Base-by-base conservation (phyloP, 176 grass and related monocot genomes). In the Alloteropsis semialata region DNA sequence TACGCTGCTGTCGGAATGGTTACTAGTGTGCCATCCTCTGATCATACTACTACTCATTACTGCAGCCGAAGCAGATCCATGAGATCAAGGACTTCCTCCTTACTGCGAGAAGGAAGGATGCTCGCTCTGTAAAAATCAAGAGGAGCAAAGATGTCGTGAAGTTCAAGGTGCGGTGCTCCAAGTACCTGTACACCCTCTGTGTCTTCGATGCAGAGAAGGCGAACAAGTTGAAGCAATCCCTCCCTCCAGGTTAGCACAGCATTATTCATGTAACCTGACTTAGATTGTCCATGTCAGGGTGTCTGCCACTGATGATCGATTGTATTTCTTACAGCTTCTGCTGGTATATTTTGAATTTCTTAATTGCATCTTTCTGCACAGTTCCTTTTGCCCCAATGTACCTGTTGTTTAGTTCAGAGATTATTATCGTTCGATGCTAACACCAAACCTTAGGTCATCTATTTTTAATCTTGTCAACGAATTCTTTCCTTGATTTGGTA, bases 1-100 rank as follows among this genome's bases (percentile, higher is more conserved):
- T 18, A 3, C 18, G 7, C 45, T 39, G 17, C 9, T 66, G 33
- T 66, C 21, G 3, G 33, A 55, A 60, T 70, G 39, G 17, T 22
- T 36, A 38, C 17, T 18, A 28, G 24, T 2, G 50, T 18, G 50
- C 5, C 65, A 38, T 25, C 56, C 33, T 80, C 15, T 74, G 12
- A 41, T 82, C 12, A 38, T 30, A 22, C 32, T 38, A 5, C 4
- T 13, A 3, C 48, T 22, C 73, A 32, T 36, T 75, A 46, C 0
- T 54, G 51, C 69, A 94, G 92, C 89, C 92, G 43, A 94, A 94
- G 92, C 89, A 94, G 87, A 94, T 94, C 53, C 87, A 87, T 51
- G 92, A 92, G 84, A 89, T 94, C 79, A 94, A 94, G 89, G 92
- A 94, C 74, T 94, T 94, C 89, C 92, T 94, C 53, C 89, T 94